Evolutionary conservation across 2,329 filamentous ascomycete genomes (phyloP), one percentile per base, ranked within the genome.

Genomic region (Phaeosphaeriaceae sp.): DNA sequence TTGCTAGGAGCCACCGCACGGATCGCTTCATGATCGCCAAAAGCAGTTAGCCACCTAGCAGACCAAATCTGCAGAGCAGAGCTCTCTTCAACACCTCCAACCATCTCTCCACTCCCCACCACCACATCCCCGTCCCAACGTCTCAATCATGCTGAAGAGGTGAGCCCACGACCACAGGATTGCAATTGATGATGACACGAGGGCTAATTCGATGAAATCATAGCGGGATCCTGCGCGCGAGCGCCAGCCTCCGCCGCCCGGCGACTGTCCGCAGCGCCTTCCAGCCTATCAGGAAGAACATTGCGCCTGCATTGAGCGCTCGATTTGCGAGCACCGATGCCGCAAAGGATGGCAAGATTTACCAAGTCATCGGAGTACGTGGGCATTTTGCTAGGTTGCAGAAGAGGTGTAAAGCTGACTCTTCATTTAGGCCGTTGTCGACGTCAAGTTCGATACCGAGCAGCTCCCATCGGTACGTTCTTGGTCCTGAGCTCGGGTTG

Each of bases 391-490:
- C 23, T 7, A 26, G 23, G 23, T 26, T 7, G 23, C 23, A 26
- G 23, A 26, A 7, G 23, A 26, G 2, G 5, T 11, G 11, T 11
- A 11, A 11, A 26, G 23, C 23, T 26, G 11, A 26, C 11, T 26
- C 23, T 26, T 7, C 23, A 26, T 26, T 6, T 26, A 26, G 23
- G 93, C 94, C 83, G 92, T 97, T 77, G 94, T 97, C 72, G 94
- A 97, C 82, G 92, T 97, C 79, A 97, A 97, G 85, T 97, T 97
- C 83, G 91, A 96, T 75, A 85, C 83, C 68, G 89, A 93, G 64
- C 90, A 93, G 82, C 90, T 99, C 65, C 94, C 94, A 71, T 80
- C 92, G 68, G 23, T 26, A 9, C 23, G 23, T 26, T 11, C 7
- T 26, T 26, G 23, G 23, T 9, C 23, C 11, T 26, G 23, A 26